Percentiles rank a stretch among this genome's conserved stretches.
phyloP scores from a whole-genome alignment of 306 rosid genomes.

The Rosa chinensis region DNA sequence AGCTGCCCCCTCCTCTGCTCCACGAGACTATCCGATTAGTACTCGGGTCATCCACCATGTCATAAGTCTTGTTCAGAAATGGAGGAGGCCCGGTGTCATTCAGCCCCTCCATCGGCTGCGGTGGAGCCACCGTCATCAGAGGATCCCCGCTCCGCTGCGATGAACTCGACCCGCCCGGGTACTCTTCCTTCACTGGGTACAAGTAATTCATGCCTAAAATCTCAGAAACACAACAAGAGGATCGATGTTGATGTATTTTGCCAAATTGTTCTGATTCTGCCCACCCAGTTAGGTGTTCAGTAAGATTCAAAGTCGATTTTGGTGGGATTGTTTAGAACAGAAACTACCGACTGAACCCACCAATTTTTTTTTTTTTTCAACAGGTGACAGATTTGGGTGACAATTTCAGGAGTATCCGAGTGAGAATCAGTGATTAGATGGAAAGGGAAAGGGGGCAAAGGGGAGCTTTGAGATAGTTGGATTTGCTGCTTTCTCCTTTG shows the following conservation, averaged over 20 bases:
- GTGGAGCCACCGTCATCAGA: slow-evolving; percentile 32
- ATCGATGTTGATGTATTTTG: neutral
- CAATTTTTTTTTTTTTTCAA: neutral
- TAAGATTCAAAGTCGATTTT: neutral
- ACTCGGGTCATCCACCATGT: slow-evolving; percentile 69
- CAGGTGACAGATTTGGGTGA: neutral
- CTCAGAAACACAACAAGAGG: no score
- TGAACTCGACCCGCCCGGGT: slow-evolving; percentile 38
- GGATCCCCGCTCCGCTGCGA: slow-evolving; percentile 31
- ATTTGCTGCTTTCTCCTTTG: slow-evolving; percentile 19
- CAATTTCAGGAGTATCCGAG: neutral
- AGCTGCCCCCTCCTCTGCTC: slow-evolving; percentile 69
- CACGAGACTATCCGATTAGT: slow-evolving; percentile 69
- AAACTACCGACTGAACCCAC: neutral
- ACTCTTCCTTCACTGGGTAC: slow-evolving; percentile 60
- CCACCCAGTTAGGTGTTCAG: neutral
- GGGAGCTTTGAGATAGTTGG: neutral
- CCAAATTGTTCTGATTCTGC: neutral
- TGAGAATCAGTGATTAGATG: neutral
- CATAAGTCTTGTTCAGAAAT: slow-evolving; percentile 79
- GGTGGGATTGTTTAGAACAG: neutral
- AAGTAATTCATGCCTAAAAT: slow-evolving; percentile 43
- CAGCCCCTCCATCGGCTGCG: slow-evolving; percentile 83
- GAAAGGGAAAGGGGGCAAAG: neutral
- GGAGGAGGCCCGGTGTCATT: slow-evolving; percentile 90